Percentiles rank a stretch among this genome's conserved stretches.
These are phyloP conservation scores for Chaetomium fimeti DNA, from an alignment of 495 filamentous ascomycete species.

Conservation along the genomic window DNA sequence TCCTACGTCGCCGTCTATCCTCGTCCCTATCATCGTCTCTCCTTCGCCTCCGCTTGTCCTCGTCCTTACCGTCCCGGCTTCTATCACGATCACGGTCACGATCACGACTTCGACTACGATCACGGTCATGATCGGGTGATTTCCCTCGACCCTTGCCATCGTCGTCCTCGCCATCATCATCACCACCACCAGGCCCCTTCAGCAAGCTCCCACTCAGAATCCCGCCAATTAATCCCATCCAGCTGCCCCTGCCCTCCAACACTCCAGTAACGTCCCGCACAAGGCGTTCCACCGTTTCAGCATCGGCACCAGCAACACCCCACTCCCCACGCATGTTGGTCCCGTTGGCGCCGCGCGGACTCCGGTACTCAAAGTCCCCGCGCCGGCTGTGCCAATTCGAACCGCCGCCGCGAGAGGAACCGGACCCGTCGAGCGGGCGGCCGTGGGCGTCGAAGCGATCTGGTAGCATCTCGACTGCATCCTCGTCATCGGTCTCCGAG, in stretches of 20 bases:
- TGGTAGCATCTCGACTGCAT: conserved; percentile 53
- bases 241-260: conserved; percentile 33
- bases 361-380: conserved; percentile 36
- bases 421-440: conserved; percentile 40
- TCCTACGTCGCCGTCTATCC: neutral
- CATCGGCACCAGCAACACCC: conserved; percentile 35
- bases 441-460: conserved; percentile 66
- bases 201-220: conserved; percentile 32
- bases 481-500: conserved; percentile 33
- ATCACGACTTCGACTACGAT: conserved; percentile 1
- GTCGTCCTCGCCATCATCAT: too few relatives aligned
- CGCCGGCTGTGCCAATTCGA: conserved; percentile 21
- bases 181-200: conserved; percentile 17
- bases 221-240: conserved; percentile 33
- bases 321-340: conserved; percentile 32
- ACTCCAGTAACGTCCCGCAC: conserved; percentile 38
- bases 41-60: conserved; percentile 2
- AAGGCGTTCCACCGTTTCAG: conserved; percentile 34
- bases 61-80: conserved; percentile 4
- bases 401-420: neutral
- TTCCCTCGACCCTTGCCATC: conserved; percentile 11
- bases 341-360: conserved; percentile 14
- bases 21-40: neutral
- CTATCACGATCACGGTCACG: conserved; percentile 15
- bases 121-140: conserved; percentile 8